Conservation (phyloP, 768 basidiomycete species). For the Macrocybe gigantea region DNA sequence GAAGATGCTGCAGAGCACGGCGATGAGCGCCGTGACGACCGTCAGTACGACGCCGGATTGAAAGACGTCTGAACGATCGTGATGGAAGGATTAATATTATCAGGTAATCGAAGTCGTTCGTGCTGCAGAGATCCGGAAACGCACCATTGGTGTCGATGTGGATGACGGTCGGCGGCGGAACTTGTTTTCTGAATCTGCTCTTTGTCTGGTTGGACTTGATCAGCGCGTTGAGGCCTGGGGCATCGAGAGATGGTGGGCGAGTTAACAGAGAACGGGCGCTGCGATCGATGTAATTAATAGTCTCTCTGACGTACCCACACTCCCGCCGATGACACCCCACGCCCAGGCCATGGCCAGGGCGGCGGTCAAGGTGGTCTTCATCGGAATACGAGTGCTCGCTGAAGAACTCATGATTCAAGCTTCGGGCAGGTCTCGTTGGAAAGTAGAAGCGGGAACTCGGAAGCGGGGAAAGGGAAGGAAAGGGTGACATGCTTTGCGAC, state of each 20-base stretch:
- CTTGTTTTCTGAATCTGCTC: constrained; percentile 20
- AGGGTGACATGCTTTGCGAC: too few relatives aligned
- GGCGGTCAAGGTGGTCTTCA: constrained; percentile 7
- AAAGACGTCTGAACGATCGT: constrained; percentile 27
- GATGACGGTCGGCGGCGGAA: constrained; percentile 26
- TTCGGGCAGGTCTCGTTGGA: too few relatives aligned
- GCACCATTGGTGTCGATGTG: constrained; percentile 32
- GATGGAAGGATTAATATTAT: not conserved
- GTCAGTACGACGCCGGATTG: constrained; percentile 30
- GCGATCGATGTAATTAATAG: not conserved
- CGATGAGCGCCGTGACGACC: constrained; percentile 25
- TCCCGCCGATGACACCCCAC: constrained; percentile 14
- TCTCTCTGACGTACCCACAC: constrained; percentile 10
- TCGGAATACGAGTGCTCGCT: constrained; percentile 1
- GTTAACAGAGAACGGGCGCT: too few relatives aligned
- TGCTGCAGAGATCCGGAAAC: not conserved
- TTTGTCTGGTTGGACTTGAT: constrained; percentile 36
- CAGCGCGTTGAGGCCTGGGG: constrained; percentile 32
- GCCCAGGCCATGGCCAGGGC: constrained; percentile 14
- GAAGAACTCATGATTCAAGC: too few relatives aligned
- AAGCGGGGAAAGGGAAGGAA: too few relatives aligned
- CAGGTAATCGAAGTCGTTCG: not conserved
- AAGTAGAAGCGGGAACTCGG: too few relatives aligned
- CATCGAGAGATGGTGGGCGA: not conserved
- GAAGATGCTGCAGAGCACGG: constrained; percentile 20